A percentile compares a stretch with the other conserved stretches of the same genome.
Evolutionary conservation across 2,329 filamentous ascomycete species (phyloP).

Genomic region (Chaetoscypha palmicola): DNA sequence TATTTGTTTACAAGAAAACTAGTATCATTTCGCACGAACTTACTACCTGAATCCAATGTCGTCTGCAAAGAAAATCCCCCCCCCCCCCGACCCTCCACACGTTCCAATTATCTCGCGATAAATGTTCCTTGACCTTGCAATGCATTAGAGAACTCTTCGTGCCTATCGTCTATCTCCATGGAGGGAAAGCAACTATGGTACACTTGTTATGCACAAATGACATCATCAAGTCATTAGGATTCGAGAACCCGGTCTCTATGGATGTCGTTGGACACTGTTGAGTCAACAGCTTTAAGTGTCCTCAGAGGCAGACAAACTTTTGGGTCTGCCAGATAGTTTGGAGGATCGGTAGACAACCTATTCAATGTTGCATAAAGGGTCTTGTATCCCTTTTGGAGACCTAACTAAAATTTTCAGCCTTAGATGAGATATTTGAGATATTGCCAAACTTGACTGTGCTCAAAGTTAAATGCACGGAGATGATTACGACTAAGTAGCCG

Average conservation of each 20-base stretch:
- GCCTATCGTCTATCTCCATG: slow-evolving; percentile 37
- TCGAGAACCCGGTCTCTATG: slow-evolving; percentile 35
- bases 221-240: slow-evolving; percentile 33
- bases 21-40: no score
- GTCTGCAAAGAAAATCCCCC: no score
- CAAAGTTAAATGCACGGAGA: slow-evolving; percentile 37
- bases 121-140: slow-evolving; percentile 32
- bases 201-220: slow-evolving; percentile 36
- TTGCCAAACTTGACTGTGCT: slow-evolving; percentile 33
- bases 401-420: slow-evolving; percentile 1
- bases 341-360: slow-evolving; percentile 29
- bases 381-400: slow-evolving; percentile 44
- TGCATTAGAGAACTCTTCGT: slow-evolving; percentile 35
- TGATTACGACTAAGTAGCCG: slow-evolving; percentile 36
- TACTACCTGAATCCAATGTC: no score
- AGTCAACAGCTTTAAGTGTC: slow-evolving; percentile 34
- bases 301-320: slow-evolving; percentile 35
- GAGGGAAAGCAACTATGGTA: slow-evolving; percentile 38
- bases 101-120: slow-evolving; percentile 33
- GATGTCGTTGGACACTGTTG: slow-evolving; percentile 34
- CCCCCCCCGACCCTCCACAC: slow-evolving; percentile 37
- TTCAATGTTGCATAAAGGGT: slow-evolving; percentile 40
- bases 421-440: not conserved
- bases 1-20: no score
- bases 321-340: slow-evolving; percentile 33